phyloP scores from a whole-genome alignment of 2,329 filamentous ascomycete species.

The Pseudocercospora musae region DNA sequence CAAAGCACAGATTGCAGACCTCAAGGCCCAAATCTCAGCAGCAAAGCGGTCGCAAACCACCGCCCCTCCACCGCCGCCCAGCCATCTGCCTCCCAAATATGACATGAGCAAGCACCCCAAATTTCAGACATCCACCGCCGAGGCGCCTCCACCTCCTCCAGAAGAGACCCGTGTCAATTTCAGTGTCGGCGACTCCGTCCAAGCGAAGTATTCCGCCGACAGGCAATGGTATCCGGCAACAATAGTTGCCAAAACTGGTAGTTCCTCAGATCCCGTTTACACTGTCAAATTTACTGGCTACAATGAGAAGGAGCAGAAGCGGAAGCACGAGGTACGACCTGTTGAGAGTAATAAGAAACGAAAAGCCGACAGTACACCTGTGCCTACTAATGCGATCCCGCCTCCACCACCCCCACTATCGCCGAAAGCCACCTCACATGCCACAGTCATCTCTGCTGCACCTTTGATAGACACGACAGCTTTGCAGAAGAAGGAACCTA shows the following conservation, averaged over 20 bases:
- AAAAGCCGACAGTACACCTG: constrained; percentile 74
- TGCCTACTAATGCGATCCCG: constrained; percentile 29
- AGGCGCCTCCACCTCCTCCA: constrained; percentile 33
- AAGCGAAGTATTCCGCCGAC: constrained; percentile 92
- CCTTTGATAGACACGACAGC: constrained; percentile 65
- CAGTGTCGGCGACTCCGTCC: constrained; percentile 82
- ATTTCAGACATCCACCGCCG: constrained; percentile 42
- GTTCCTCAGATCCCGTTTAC: constrained; percentile 85
- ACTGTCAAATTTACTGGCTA: constrained; percentile 95
- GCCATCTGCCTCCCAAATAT: constrained; percentile 21
- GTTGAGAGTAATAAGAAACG: constrained; percentile 59
- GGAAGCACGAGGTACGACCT: constrained; percentile 76
- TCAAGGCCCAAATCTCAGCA: constrained; percentile 77
- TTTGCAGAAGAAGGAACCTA: constrained; percentile 59
- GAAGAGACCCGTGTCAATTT: constrained; percentile 55
- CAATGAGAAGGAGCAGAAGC: constrained; percentile 72
- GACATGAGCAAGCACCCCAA: constrained; percentile 65
- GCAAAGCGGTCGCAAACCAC: constrained; percentile 44
- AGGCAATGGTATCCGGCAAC: constrained; percentile 86
- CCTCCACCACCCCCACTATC: constrained; percentile 33
- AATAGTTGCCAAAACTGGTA: constrained; percentile 91
- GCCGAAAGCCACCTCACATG: constrained; percentile 38
- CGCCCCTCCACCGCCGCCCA: constrained; percentile 37
- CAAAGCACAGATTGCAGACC: constrained; percentile 73
- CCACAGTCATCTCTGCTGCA: constrained; percentile 62